Evolutionary conservation across 371 early-diverging fungal genomes (phyloP).

Genomic region (Funneliformis caledonium): DNA sequence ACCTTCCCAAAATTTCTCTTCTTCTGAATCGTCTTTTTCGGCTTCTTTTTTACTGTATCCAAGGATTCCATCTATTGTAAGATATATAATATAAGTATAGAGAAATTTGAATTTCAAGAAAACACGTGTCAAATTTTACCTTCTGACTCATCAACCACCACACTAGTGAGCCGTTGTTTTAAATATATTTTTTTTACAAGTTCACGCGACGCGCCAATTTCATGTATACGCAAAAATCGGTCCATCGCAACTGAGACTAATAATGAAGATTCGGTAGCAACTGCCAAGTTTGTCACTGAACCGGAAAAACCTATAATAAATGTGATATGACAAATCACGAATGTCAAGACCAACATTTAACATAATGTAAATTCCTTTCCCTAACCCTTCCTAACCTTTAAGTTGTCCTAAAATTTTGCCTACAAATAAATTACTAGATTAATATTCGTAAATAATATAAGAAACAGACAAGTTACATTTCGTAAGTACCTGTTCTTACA

Average conservation of each 20-base stretch:
- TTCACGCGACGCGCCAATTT: conserved; percentile 61
- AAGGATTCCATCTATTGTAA: neutral
- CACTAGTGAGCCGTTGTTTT: conserved; percentile 76
- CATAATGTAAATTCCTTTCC: neutral
- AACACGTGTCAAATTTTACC: conserved; percentile 37
- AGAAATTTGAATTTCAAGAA: neutral
- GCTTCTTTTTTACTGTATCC: conserved; percentile 45
- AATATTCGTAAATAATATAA: neutral
- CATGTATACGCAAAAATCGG: conserved; percentile 78
- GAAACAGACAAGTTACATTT: conserved; percentile 37
- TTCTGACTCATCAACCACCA: conserved; percentile 67
- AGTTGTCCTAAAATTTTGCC: conserved; percentile 28
- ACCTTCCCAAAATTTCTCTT: conserved; percentile 62
- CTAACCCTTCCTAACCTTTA: conserved; percentile 26
- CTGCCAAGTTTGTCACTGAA: conserved; percentile 62
- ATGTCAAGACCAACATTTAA: neutral
- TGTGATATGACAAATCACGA: neutral
- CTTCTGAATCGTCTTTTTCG: conserved; percentile 51
- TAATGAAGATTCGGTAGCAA: conserved; percentile 46
- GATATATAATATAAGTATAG: conserved; percentile 45
- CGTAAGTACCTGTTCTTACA: conserved; percentile 62
- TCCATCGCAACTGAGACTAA: conserved; percentile 78
- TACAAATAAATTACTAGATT: neutral
- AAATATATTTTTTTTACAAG: conserved; percentile 74
- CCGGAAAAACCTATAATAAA: conserved; percentile 69